Evolutionary conservation across 192 early-diverging fungal species (phyloP).

Genomic region (Backusella australiensis): DNA sequence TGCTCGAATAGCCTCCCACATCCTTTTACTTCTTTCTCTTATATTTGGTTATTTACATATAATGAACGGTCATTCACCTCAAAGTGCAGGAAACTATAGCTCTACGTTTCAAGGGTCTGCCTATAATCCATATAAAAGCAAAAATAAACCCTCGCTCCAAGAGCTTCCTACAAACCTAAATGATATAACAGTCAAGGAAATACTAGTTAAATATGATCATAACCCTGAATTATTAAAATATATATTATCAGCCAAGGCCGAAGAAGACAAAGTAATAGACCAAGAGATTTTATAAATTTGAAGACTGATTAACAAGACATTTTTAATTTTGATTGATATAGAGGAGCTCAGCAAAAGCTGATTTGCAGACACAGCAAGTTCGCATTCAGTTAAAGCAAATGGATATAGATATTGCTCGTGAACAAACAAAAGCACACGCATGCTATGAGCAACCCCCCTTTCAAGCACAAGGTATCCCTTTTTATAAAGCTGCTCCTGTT

Average conservation of each 20-base stretch:
- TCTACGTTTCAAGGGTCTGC: conserved; percentile 20
- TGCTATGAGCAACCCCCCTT: conserved; percentile 3
- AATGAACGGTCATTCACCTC: background rate
- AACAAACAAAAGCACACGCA: conserved; percentile 11
- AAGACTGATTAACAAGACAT: background rate
- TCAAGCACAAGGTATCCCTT: background rate
- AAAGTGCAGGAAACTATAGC: background rate
- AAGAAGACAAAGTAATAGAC: conserved; percentile 15
- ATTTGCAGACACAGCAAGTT: conserved; percentile 13
- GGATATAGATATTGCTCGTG: conserved; percentile 23
- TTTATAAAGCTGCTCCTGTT: conserved; percentile 14
- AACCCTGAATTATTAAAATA: conserved; percentile 18
- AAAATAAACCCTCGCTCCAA: background rate
- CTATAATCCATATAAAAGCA: background rate
- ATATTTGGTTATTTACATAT: background rate
- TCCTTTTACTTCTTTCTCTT: background rate
- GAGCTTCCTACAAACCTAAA: background rate
- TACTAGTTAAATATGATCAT: background rate
- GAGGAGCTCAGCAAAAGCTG: conserved; percentile 15
- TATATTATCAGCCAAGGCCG: conserved; percentile 16
- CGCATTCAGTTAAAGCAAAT: conserved; percentile 24
- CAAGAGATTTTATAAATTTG: background rate
- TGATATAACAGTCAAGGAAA: conserved; percentile 10
- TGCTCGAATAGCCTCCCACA: background rate
- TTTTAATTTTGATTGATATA: background rate